phyloP scores from a whole-genome alignment of 352 stramenopile genomes.

The Phytophthora ramorum region DNA sequence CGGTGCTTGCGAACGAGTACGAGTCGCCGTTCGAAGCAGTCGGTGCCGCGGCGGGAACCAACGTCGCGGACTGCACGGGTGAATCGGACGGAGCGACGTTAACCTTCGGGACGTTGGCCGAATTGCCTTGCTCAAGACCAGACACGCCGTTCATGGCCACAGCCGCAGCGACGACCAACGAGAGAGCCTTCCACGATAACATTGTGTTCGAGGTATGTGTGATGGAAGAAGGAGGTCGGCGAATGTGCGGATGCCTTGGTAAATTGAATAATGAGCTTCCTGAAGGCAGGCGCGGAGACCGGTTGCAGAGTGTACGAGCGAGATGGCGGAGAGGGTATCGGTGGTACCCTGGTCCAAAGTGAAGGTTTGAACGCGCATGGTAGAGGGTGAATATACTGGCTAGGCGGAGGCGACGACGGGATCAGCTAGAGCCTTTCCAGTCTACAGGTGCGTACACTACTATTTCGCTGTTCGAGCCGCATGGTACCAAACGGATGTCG shows the following conservation, averaged over 20 bases:
- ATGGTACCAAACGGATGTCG: slow-evolving; percentile 13
- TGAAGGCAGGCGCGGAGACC: not conserved
- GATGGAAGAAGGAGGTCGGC: not conserved
- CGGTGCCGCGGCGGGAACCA: slow-evolving; percentile 3
- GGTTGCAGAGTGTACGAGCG: slow-evolving; percentile 1
- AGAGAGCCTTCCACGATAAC: slow-evolving; percentile 24
- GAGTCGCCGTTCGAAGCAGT: not conserved
- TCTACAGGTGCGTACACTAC: too few relatives aligned
- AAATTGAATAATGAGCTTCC: slow-evolving; percentile 33
- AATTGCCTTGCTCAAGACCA: slow-evolving; percentile 21
- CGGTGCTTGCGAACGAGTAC: slow-evolving; percentile 17
- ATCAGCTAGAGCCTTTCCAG: slow-evolving; percentile 9
- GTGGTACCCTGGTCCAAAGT: not conserved
- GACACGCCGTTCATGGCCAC: slow-evolving; percentile 19
- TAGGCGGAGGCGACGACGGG: slow-evolving; percentile 8
- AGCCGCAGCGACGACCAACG: slow-evolving; percentile 13
- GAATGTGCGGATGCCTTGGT: slow-evolving; percentile 6
- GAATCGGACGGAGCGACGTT: not conserved
- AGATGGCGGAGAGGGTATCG: not conserved
- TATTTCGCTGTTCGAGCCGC: slow-evolving; percentile 9
- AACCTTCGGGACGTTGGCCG: not conserved
- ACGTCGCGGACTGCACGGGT: not conserved
- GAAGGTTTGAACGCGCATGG: not conserved
- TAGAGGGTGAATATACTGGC: slow-evolving; percentile 7
- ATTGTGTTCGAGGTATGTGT: slow-evolving; percentile 14